phyloP scores from a whole-genome alignment of 441 rosid genomes.

The Pelargonium myrrhifolium region DNA sequence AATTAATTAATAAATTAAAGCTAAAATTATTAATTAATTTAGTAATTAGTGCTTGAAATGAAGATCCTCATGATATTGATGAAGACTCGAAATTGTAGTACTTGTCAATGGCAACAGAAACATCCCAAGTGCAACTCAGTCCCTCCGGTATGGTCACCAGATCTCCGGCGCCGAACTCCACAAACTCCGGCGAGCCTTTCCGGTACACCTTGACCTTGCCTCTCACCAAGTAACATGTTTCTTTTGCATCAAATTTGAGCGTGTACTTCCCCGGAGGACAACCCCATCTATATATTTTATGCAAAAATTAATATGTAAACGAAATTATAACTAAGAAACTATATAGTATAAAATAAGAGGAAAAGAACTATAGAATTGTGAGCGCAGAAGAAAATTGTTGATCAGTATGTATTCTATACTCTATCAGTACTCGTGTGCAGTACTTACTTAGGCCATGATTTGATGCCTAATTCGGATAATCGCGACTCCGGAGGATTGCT shows the following conservation, averaged over 20 bases:
- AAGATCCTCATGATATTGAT: neutral
- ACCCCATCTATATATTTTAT: neutral
- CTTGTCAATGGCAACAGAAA: neutral
- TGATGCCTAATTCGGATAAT: neutral
- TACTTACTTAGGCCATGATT: neutral
- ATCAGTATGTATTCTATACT: no score
- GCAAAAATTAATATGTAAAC: no score
- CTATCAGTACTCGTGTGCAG: no score
- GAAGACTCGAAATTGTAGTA: neutral
- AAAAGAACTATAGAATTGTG: neutral
- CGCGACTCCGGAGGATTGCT: neutral
- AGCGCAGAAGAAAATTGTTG: no score
- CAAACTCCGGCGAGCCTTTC: neutral
- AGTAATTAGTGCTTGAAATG: neutral
- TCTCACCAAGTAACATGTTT: neutral
- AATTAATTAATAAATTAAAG: neutral
- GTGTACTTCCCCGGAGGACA: neutral
- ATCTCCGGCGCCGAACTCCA: conserved; percentile 1
- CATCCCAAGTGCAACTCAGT: neutral
- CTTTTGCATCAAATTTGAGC: neutral
- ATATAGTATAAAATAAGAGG: no score
- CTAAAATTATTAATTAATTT: neutral
- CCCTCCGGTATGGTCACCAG: neutral
- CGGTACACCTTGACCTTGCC: neutral
- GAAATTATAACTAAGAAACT: neutral